Evolutionary conservation across 2,329 filamentous ascomycete genomes (phyloP), one percentile per base, ranked within the genome.

Genomic region (Colletotrichum sp.): DNA sequence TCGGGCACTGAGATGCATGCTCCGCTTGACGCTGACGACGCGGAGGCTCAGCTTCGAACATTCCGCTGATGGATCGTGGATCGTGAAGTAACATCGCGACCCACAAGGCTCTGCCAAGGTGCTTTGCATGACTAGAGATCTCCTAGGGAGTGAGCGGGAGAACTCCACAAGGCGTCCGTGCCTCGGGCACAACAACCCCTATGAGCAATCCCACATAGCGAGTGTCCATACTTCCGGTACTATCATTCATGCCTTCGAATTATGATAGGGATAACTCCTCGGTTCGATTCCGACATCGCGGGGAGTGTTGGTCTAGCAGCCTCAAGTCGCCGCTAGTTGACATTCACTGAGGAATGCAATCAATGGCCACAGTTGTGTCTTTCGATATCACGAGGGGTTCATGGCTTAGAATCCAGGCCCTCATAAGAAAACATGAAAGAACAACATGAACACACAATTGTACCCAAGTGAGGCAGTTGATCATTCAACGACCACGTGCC

Each of bases 171-270:
- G 55, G 15, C 16, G 21, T 28, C 55, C 55, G 55, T 59, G 55
- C 21, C 55, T 28, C 24, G 21, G 21, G 8, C 26, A 59, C 26
- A 28, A 59, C 21, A 59, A 28, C 55, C 21, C 55, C 55, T 59
- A 52, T 52, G 44, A 52, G 44, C n/a, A 52, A 52, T 52, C 55
- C 55, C 55, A 59, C 55, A 59, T 59, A 59, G 55, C 55, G 55
- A 12, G 16, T 1, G 26, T 26, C 24, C 55, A 28, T 59, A 28
- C 16, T 0, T 24, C 24, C 26, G 55, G 55, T 59, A 59, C 21
- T 59, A 59, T 59, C 55, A 59, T 59, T 28, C 24, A 59, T 59
- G 55, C 24, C 26, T 18, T 59, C 26, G 5, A 26, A 2, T 28
- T 59, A 59, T 59, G 55, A 12, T 59, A 28, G 24, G 55, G 55